Evolutionary conservation across 768 basidiomycete genomes (phyloP), one percentile per base, ranked within the genome.

Genomic region (Amanita rimosa): DNA sequence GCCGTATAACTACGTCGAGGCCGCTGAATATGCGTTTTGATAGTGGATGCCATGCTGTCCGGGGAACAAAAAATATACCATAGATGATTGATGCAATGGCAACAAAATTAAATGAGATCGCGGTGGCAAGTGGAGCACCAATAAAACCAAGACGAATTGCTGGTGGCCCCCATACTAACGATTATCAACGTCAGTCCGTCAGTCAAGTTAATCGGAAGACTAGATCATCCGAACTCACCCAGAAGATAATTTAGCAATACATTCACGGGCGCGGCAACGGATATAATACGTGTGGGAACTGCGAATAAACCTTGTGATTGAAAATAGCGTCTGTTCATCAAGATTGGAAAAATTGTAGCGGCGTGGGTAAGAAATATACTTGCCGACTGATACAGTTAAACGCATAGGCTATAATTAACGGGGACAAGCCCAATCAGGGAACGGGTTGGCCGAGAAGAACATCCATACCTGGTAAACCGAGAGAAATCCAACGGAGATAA

Each of bases 41-140:
- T 26, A 89, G 58, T 0, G 89, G 91, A 52, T 85, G 73, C 92
- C 94, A 97, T 0, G 94, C 94, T 1, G 79, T 85, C 14, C 67
- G 53, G 65, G 88, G 65, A 11, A 77, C 72, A 57, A 73, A 79
- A 57, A 73, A 72, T 17, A 81, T 60, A 6, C 79, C 85, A 50
- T 86, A 89, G 27, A 71, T 48, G 43, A 86, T 67, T 1, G 79
- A 86, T 48, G 74, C 60, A 38, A 77, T 46, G 0, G 80, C 70
- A 37, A 92, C 82, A n/a, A 95, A 70, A 61, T 94, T 95, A 67
- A 93, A 89, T 11, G 86, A 87, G 46, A 94, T 73, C 0, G 86
- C 81, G 2, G 92, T 92, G 1, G 94, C 86, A 16, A 97, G 71
- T 0, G 95, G 95, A 3, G 93, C 95, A 11, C 95, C 95, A 45